Evolutionary conservation across 805 yeast genomes (phyloP).

Genomic region (Yamadazyma akitaensis): DNA sequence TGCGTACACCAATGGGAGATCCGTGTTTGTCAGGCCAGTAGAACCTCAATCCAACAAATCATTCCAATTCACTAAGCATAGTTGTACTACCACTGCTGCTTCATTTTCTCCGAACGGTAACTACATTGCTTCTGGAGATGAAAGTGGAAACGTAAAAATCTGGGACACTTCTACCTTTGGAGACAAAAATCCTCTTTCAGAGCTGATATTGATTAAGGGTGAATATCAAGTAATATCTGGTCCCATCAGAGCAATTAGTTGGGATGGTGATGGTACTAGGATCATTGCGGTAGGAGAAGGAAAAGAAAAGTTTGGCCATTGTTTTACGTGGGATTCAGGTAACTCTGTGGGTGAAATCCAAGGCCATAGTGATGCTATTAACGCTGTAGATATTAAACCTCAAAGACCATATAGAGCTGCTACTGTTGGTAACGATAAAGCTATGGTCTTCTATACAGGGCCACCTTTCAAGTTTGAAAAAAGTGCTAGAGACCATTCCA

Average conservation of each 20-base stretch:
- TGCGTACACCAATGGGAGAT: constrained; percentile 80
- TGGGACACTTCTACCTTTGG: constrained; percentile 61
- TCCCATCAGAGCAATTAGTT: constrained; percentile 73
- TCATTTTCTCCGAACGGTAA: constrained; percentile 85
- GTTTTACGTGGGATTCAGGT: constrained; percentile 91
- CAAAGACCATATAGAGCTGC: constrained; percentile 90
- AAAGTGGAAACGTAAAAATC: constrained; percentile 80
- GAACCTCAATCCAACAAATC: constrained; percentile 42
- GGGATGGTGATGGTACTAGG: constrained; percentile 89
- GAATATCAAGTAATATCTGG: constrained; percentile 81
- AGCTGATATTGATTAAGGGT: constrained; percentile 51
- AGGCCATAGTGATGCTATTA: constrained; percentile 83
- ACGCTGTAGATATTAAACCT: constrained; percentile 80
- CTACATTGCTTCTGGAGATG: constrained; percentile 90
- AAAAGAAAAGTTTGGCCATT: constrained; percentile 85
- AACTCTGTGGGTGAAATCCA: constrained; percentile 95
- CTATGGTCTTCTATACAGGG: constrained; percentile 80
- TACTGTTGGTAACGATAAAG: constrained; percentile 87
- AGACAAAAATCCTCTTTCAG: constrained; percentile 30
- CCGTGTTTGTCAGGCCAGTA: constrained; percentile 68
- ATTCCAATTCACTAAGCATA: constrained; percentile 72
- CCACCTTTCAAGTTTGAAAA: constrained; percentile 89
- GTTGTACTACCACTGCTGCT: constrained; percentile 72
- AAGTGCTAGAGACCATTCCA: constrained; percentile 72
- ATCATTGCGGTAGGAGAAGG: constrained; percentile 95